These are phyloP conservation scores for Thalassiosira profunda DNA, from an alignment of 108 stramenopile species.

Conservation along the genomic window DNA sequence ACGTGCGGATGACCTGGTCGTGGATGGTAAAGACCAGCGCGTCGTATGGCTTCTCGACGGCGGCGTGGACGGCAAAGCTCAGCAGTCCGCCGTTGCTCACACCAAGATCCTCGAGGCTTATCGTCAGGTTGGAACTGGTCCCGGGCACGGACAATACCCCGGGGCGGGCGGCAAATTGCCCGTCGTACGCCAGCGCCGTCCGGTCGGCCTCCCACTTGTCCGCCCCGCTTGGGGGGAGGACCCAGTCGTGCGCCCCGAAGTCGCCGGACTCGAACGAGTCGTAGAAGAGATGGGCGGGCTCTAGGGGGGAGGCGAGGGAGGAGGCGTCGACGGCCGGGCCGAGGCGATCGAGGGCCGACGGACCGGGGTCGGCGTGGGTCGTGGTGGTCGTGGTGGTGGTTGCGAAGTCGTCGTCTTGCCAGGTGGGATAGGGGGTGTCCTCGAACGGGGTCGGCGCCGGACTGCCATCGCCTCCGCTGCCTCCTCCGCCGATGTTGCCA, in stretches of 20 bases:
- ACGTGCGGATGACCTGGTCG: constrained; percentile 20
- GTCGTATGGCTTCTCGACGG: constrained; percentile 30
- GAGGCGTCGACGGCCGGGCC: background rate
- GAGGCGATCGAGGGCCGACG: too few relatives aligned
- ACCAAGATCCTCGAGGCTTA: constrained; percentile 13
- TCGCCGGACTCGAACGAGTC: constrained; percentile 44
- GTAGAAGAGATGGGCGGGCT: constrained; percentile 4
- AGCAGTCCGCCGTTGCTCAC: constrained; percentile 21
- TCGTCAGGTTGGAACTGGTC: constrained; percentile 24
- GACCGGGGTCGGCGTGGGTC: too few relatives aligned
- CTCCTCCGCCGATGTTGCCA: background rate
- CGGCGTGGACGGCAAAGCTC: constrained; percentile 35
- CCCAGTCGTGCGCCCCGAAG: constrained; percentile 18
- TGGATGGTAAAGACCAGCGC: constrained; percentile 29
- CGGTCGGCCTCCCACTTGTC: constrained; percentile 44
- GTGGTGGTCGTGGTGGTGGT: background rate
- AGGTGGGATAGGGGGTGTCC: constrained; percentile 4
- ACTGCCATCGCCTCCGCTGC: background rate
- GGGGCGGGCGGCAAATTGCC: constrained; percentile 28
- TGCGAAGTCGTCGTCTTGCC: background rate
- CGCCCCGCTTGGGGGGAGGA: constrained; percentile 3
- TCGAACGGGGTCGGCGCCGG: background rate
- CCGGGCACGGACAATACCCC: constrained; percentile 15
- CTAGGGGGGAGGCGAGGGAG: constrained; percentile 1
- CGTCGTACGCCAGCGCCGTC: constrained; percentile 27